Evolutionary conservation across 2,329 filamentous ascomycete species (phyloP).

Genomic region (Pestalotiopsis sp.): DNA sequence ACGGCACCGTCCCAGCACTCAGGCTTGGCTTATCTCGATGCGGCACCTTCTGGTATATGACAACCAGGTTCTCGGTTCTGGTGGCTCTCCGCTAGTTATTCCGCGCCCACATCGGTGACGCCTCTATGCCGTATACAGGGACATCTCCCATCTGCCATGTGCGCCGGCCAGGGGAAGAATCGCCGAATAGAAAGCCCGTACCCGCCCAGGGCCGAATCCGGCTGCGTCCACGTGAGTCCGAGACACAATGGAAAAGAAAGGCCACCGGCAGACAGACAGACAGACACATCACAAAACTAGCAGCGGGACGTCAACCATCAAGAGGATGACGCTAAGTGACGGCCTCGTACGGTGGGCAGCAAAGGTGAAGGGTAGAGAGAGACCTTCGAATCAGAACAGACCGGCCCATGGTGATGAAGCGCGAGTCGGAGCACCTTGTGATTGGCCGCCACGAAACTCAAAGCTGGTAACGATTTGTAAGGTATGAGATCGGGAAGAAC

Average conservation of each 20-base stretch:
- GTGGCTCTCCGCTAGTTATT: constrained; percentile 6
- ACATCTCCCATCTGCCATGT: constrained; percentile 4
- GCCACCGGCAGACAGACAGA: background rate
- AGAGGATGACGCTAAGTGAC: background rate
- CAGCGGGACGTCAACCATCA: background rate
- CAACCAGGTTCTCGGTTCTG: constrained; percentile 15
- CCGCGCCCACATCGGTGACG: constrained; percentile 10
- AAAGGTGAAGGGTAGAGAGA: background rate
- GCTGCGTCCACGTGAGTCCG: constrained; percentile 14
- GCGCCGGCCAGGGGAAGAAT: background rate
- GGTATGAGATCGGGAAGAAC: background rate
- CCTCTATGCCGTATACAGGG: background rate
- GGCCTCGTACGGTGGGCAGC: background rate
- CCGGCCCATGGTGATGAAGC: background rate
- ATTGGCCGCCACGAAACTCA: constrained; percentile 14
- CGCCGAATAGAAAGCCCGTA: constrained; percentile 12
- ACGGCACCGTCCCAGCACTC: constrained; percentile 10
- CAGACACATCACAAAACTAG: background rate
- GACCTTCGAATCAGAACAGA: background rate
- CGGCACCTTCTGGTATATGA: constrained; percentile 18
- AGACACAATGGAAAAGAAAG: constrained; percentile 5
- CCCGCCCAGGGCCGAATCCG: constrained; percentile 14
- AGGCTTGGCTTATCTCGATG: constrained; percentile 27
- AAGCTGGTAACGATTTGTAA: constrained; percentile 10
- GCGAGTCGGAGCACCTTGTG: constrained; percentile 8